Evolutionary conservation across 495 filamentous ascomycete genomes (phyloP), one percentile per base, ranked within the genome.

Genomic region (Aspergillus cristatus): DNA sequence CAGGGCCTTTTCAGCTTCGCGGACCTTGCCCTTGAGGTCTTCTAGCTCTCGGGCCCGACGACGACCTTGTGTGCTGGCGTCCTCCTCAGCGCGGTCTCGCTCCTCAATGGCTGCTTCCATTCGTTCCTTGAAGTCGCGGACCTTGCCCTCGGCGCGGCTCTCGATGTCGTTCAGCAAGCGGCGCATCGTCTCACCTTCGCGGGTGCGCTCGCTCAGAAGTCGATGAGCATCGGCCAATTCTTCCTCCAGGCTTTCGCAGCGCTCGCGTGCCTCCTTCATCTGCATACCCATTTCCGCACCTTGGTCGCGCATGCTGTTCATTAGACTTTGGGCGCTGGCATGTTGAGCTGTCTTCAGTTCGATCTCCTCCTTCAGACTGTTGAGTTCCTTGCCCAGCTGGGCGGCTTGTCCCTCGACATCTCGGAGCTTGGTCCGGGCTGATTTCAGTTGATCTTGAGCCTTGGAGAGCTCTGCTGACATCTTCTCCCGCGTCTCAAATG

Each of bases 101-200:
- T 97, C 91, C 53, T 96, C 87, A 33, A 90, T 70, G 0, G 86
- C 86, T 0, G 81, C 68, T 42, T 97, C 91, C 77, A 96, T 82
- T 13, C 79, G 74, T 47, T 88, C 82, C 49, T 87, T 82, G 76
- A 94, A 88, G 46, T 97, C 93, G 18, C 84, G 76, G 5, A 86
- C 70, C 50, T 85, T 83, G 25, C 68, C 63, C 25, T 94, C 88
- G 8, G 91, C 73, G 28, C 86, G 73, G 38, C 82, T 71, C 53
- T 96, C 88, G 15, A 86, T 86, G 40, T 97, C 91, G 32, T 78
- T 81, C 6, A 98, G 68, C 33, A 97, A 68, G 16, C 87, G 71
- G 26, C 91, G 75, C 90, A 98, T 96, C 1, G 86, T 96, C 58
- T 98, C 90, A 2, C 78, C 86, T 60, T 98, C 93, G 15, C 91